These are phyloP conservation scores for Teratosphaeria pseudoeucalypti DNA, from an alignment of 2,329 filamentous ascomycete genomes.

Conservation along the genomic window DNA sequence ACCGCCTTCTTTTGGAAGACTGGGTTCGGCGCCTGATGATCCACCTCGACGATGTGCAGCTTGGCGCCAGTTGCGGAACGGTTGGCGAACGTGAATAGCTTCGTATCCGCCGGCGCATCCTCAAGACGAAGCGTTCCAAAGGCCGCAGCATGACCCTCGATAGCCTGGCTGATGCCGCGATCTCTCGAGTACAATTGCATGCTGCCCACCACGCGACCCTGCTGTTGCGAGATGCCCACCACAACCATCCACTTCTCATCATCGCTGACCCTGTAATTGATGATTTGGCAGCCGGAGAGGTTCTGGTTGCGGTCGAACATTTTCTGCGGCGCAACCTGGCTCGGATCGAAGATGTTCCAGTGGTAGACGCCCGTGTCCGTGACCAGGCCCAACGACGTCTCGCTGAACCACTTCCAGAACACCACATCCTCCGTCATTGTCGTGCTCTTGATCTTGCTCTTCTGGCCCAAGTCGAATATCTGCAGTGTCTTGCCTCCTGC, in stretches of 20 bases:
- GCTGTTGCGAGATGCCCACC: slow-evolving; percentile 87
- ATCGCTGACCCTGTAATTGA: slow-evolving; percentile 94
- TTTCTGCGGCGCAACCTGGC: slow-evolving; percentile 71
- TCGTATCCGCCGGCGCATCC: slow-evolving; percentile 79
- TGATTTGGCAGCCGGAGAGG: slow-evolving; percentile 87
- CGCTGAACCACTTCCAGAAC: slow-evolving; percentile 99
- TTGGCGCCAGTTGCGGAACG: slow-evolving; percentile 83
- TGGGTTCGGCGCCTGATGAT: slow-evolving; percentile 82
- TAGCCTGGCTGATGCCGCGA: slow-evolving; percentile 91
- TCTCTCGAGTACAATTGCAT: slow-evolving; percentile 98
- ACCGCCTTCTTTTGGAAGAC: slow-evolving; percentile 91
- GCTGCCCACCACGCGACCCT: slow-evolving; percentile 84
- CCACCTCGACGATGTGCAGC: slow-evolving; percentile 94
- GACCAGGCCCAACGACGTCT: slow-evolving; percentile 76
- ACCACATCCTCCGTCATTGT: slow-evolving; percentile 95
- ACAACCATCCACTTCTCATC: slow-evolving; percentile 98
- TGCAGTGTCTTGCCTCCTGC: slow-evolving; percentile 89
- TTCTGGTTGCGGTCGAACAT: slow-evolving; percentile 91
- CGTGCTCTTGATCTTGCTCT: slow-evolving; percentile 92
- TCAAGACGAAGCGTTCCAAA: slow-evolving; percentile 86
- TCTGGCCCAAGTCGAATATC: slow-evolving; percentile 89
- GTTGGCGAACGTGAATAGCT: slow-evolving; percentile 93
- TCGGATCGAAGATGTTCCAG: slow-evolving; percentile 89
- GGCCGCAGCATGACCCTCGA: slow-evolving; percentile 91
- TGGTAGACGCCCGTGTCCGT: slow-evolving; percentile 89